Evolutionary conservation across 108 stramenopile species (phyloP).

Genomic region (Cyclotella kingstonii): DNA sequence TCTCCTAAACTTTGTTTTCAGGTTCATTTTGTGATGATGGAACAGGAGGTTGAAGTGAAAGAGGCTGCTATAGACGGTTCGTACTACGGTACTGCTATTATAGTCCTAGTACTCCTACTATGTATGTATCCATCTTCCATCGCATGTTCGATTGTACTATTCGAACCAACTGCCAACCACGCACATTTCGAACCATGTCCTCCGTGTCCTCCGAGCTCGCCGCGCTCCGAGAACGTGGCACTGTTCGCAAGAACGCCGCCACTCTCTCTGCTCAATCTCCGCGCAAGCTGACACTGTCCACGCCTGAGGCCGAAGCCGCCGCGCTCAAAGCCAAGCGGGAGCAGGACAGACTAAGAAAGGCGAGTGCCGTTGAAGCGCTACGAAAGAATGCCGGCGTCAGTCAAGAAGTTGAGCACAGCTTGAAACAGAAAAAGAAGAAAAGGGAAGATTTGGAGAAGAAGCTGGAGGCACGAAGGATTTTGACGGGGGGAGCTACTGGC

Average conservation of each 20-base stretch:
- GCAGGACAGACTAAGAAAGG: conserved; percentile 21
- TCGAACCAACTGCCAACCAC: too few relatives aligned
- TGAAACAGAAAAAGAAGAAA: conserved; percentile 15
- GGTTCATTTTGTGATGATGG: too few relatives aligned
- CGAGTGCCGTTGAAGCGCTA: conserved; percentile 8
- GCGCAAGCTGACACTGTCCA: conserved; percentile 19
- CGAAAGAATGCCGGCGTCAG: conserved; percentile 13
- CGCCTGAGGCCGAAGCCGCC: conserved; percentile 39
- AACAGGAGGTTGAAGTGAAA: too few relatives aligned
- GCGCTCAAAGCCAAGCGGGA: conserved; percentile 33
- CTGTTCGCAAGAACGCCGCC: conserved; percentile 17
- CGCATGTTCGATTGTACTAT: too few relatives aligned
- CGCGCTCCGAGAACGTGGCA: conserved; percentile 33
- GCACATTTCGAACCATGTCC: too few relatives aligned
- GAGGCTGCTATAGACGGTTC: too few relatives aligned
- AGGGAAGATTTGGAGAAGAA: conserved; percentile 19
- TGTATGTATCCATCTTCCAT: too few relatives aligned
- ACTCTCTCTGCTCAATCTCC: conserved; percentile 9
- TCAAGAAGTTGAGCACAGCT: conserved; percentile 8
- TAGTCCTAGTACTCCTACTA: too few relatives aligned
- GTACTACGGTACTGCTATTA: too few relatives aligned
- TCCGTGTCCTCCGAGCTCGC: conserved; percentile 42
- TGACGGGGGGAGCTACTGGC: conserved; percentile 5
- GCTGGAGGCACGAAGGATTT: conserved; percentile 13
- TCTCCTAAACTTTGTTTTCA: too few relatives aligned